Evolutionary conservation across 1,284 basidiomycete genomes (phyloP).

Genomic region (Moesziomyces aphidis): DNA sequence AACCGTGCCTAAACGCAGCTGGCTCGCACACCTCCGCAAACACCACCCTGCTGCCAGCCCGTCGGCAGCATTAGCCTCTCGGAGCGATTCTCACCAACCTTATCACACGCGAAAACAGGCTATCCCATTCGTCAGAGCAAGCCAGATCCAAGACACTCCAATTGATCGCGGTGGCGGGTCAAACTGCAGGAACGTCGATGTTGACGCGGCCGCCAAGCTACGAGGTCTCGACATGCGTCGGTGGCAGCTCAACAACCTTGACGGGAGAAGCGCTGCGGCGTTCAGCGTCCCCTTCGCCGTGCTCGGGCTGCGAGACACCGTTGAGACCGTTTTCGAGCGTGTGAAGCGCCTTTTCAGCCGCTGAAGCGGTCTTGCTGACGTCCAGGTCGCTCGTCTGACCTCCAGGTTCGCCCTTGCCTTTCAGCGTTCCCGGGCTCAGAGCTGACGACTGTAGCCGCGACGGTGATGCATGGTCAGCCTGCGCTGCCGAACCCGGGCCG

Average conservation of each 20-base stretch:
- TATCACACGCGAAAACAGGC: not conserved
- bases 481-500: too few relatives aligned
- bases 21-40: not conserved
- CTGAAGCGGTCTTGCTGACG: not conserved
- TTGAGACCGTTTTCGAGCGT: not conserved
- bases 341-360: not conserved
- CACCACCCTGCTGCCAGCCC: not conserved
- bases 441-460: not conserved
- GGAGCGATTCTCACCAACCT: not conserved
- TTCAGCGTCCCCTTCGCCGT: not conserved
- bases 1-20: not conserved
- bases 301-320: not conserved
- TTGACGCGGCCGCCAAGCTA: not conserved
- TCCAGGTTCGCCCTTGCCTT: not conserved
- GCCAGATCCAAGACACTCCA: not conserved
- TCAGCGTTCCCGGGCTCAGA: too few relatives aligned
- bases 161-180: not conserved
- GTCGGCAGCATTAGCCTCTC: not conserved
- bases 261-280: not conserved
- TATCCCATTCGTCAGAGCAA: not conserved
- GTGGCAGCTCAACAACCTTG: not conserved
- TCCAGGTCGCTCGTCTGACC: not conserved
- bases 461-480: not conserved
- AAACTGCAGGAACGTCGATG: not conserved
- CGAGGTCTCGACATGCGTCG: not conserved